Evolutionary conservation across 2,329 filamentous ascomycete genomes (phyloP).

Genomic region (Bretziella fagacearum): DNA sequence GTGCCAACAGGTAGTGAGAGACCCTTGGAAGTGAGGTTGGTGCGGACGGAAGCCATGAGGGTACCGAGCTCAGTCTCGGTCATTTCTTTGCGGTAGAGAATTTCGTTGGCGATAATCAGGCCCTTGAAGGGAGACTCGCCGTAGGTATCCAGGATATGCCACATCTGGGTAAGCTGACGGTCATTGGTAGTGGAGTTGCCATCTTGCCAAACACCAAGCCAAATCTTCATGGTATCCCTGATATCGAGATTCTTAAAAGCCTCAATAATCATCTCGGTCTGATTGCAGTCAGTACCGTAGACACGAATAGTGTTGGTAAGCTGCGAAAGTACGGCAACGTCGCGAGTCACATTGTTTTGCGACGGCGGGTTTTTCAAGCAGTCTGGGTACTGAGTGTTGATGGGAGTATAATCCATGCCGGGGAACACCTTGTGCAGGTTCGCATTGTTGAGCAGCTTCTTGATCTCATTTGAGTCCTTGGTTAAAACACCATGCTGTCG

Average conservation of each 20-base stretch:
- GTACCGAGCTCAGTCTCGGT: constrained; percentile 44
- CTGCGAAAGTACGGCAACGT: constrained; percentile 77
- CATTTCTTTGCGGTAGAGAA: constrained; percentile 61
- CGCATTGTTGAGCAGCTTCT: constrained; percentile 61
- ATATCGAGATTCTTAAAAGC: constrained; percentile 60
- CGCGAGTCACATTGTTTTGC: constrained; percentile 87
- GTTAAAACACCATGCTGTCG: constrained; percentile 51
- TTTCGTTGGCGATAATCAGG: constrained; percentile 69
- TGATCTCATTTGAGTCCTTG: constrained; percentile 62
- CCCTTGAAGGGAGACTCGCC: constrained; percentile 55
- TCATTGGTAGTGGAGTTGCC: constrained; percentile 65
- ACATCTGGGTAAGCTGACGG: constrained; percentile 71
- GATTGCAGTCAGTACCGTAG: constrained; percentile 94
- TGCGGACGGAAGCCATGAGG: constrained; percentile 50
- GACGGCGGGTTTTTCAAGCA: constrained; percentile 63
- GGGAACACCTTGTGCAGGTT: constrained; percentile 86
- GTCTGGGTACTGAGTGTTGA: constrained; percentile 77
- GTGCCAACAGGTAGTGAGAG: constrained; percentile 66
- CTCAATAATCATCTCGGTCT: constrained; percentile 83
- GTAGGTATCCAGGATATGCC: constrained; percentile 58
- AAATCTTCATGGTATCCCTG: constrained; percentile 61
- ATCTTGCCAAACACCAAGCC: constrained; percentile 90
- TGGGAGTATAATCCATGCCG: constrained; percentile 86
- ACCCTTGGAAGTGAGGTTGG: constrained; percentile 50
- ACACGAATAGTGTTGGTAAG: constrained; percentile 75